Evolutionary conservation across 2,329 filamentous ascomycete genomes (phyloP).

Genomic region (Coleophoma eucalyptorum): DNA sequence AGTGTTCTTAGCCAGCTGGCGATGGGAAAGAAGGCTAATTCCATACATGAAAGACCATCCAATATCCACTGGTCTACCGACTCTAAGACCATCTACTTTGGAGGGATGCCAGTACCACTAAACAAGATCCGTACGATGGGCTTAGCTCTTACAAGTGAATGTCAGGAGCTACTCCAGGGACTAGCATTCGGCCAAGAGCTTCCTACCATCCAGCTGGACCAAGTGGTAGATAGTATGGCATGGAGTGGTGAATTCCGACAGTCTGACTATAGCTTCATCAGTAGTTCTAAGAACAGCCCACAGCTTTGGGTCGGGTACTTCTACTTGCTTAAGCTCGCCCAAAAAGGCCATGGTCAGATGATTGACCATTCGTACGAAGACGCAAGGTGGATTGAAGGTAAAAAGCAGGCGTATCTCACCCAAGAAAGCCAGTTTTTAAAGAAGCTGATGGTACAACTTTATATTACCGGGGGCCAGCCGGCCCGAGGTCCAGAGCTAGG

Average conservation of each 20-base stretch:
- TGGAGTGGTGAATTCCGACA: constrained; percentile 3
- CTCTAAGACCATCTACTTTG: too few relatives aligned
- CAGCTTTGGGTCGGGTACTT: not conserved
- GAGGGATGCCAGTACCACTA: too few relatives aligned
- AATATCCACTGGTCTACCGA: too few relatives aligned
- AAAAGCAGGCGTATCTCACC: constrained; percentile 1
- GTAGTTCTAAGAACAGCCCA: not conserved
- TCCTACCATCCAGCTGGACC: too few relatives aligned
- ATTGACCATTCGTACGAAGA: not conserved
- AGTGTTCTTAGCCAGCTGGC: too few relatives aligned
- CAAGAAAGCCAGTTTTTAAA: constrained; percentile 1
- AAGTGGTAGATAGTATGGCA: constrained; percentile 3
- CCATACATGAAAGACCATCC: too few relatives aligned
- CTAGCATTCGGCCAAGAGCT: too few relatives aligned
- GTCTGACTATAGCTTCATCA: constrained; percentile 5
- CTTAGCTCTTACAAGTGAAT: too few relatives aligned
- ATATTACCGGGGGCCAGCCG: constrained; percentile 3
- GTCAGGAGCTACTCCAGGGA: too few relatives aligned
- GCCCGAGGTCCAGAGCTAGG: constrained; percentile 3
- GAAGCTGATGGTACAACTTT: constrained; percentile 3
- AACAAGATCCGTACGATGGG: too few relatives aligned
- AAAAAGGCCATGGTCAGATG: not conserved
- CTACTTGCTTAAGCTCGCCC: not conserved
- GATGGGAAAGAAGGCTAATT: too few relatives aligned
- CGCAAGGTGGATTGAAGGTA: not conserved